These are phyloP conservation scores for Fusarium xylarioides DNA, from an alignment of 2,329 filamentous ascomycete species.

Conservation along the genomic window DNA sequence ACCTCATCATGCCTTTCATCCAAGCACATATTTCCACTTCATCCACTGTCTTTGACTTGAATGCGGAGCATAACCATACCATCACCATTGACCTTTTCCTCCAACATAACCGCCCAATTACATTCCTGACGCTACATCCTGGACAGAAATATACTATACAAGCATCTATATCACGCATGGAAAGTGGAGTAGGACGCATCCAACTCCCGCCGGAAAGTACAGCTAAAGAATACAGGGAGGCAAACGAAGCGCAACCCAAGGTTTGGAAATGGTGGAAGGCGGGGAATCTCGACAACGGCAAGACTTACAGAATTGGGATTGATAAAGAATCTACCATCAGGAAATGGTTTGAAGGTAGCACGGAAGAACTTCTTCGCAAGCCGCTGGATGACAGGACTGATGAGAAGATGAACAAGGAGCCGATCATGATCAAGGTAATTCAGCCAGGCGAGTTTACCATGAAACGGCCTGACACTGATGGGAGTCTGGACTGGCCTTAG, in stretches of 20 bases:
- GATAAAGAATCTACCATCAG: not conserved
- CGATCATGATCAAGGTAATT: not conserved
- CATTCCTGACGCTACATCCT: not conserved
- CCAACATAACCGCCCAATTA: not conserved
- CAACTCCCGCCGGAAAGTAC: not conserved
- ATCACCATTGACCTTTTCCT: not conserved
- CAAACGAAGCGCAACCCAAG: not conserved
- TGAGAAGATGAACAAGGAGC: not conserved
- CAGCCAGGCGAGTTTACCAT: not conserved
- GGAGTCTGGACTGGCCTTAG: not conserved
- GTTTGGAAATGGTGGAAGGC: not conserved
- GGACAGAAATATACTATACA: not conserved
- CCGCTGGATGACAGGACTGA: not conserved
- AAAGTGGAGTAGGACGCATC: not conserved
- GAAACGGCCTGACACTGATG: rapidly evolving
- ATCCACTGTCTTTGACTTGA: rapidly evolving
- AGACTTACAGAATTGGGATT: not conserved
- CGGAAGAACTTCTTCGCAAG: not conserved
- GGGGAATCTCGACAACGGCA: not conserved
- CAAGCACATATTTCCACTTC: not conserved
- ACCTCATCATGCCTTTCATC: not conserved
- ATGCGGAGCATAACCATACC: rapidly evolving
- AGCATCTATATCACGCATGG: not conserved
- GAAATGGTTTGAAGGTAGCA: not conserved
- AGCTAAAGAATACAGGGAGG: not conserved